phyloP scores from a whole-genome alignment of 169 alveolate species.

The Sarcocystis neurona region DNA sequence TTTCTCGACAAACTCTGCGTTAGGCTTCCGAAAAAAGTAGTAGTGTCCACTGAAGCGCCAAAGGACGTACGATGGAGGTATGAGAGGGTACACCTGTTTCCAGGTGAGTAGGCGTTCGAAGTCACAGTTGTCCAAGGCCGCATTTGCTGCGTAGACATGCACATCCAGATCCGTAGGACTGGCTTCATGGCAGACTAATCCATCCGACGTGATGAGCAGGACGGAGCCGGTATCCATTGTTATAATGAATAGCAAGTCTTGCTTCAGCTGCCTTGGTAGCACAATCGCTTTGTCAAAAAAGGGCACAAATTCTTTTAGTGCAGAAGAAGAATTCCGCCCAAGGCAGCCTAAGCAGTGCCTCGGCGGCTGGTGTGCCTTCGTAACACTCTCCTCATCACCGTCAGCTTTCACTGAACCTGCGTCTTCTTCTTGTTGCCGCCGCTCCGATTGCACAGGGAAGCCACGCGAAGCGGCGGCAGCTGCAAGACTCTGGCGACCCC shows the following conservation, averaged over 20 bases:
- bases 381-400: too few relatives aligned
- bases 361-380: too few relatives aligned
- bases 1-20: background rate
- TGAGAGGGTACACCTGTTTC: background rate
- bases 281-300: background rate
- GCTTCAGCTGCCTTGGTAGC: background rate
- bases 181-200: background rate
- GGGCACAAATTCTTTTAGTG: background rate
- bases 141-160: background rate
- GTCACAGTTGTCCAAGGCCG: background rate
- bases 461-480: too few relatives aligned
- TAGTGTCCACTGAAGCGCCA: background rate
- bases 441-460: too few relatives aligned
- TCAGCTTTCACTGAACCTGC: too few relatives aligned
- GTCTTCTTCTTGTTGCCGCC: too few relatives aligned
- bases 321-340: too few relatives aligned
- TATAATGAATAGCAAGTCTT: background rate
- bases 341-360: too few relatives aligned
- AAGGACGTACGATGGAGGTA: background rate
- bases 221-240: background rate
- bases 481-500: too few relatives aligned
- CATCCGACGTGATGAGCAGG: background rate
- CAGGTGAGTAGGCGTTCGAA: background rate
- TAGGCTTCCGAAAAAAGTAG: background rate
- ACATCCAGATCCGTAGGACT: background rate